Conservation (phyloP, 2,329 filamentous ascomycete species). For the Botrytis cinerea region DNA sequence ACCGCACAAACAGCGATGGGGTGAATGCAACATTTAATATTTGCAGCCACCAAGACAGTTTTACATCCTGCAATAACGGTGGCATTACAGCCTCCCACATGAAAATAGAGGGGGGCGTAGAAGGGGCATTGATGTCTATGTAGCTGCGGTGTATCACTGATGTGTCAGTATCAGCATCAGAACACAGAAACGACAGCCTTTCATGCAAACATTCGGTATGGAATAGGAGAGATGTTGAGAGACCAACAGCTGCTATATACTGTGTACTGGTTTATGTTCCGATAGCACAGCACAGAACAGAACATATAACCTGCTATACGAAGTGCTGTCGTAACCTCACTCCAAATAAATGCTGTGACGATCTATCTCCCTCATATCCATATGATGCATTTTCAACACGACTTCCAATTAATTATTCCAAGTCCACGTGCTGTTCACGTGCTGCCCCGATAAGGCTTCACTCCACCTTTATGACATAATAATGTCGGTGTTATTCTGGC, state of each 20-base stretch:
- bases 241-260: not conserved
- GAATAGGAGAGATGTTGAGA: not conserved
- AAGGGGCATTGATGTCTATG: not conserved
- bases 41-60: not conserved
- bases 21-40: not conserved
- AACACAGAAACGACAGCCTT: not conserved
- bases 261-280: not conserved
- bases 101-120: not conserved
- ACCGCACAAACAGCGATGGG: not conserved
- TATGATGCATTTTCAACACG: not conserved
- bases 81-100: not conserved
- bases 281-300: not conserved
- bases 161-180: not conserved
- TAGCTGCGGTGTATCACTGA: not conserved
- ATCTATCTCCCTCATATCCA: not conserved
- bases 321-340: not conserved
- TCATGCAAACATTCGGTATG: not conserved
- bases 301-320: not conserved
- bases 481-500: not conserved
- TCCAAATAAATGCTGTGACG: not conserved
- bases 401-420: not conserved
- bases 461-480: not conserved
- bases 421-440: not conserved
- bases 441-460: not conserved
- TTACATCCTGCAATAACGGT: not conserved